Conservation (phyloP, 1,284 basidiomycete genomes). For the Ustilago bromivora region DNA sequence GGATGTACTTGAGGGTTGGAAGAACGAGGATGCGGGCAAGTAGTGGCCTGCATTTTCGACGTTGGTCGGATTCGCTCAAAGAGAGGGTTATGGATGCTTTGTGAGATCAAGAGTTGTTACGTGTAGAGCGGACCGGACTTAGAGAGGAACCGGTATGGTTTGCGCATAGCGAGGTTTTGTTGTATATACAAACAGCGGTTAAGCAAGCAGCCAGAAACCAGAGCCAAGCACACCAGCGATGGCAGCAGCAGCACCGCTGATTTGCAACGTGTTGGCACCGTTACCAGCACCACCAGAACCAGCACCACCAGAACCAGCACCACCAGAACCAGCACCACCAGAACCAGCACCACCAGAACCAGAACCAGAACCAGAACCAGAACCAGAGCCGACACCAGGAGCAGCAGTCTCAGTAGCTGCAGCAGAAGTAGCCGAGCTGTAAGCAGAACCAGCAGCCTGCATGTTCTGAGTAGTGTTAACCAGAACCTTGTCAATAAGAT, state of each 20-base stretch:
- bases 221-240: conserved; percentile 37
- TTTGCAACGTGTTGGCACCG: conserved; percentile 22
- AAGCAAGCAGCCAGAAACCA: conserved; percentile 47
- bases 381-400: conserved; percentile 23
- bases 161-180: not conserved
- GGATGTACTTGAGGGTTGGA: conserved; percentile 19
- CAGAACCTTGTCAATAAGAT: conserved; percentile 77
- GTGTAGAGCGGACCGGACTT: not conserved
- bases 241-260: conserved; percentile 29
- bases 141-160: not conserved
- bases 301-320: conserved; percentile 10
- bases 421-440: conserved; percentile 43
- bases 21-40: conserved; percentile 17
- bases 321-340: conserved; percentile 19
- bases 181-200: conserved; percentile 3
- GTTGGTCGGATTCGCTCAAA: no score
- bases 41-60: no score
- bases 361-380: conserved; percentile 14
- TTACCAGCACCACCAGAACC: conserved; percentile 19
- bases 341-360: conserved; percentile 25
- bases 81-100: no score
- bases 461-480: conserved; percentile 74
- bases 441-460: conserved; percentile 74
- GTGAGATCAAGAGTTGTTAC: not conserved
- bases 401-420: conserved; percentile 30